Evolutionary conservation across 2,329 filamentous ascomycete species (phyloP), one percentile per base, ranked within the genome.

Genomic region (Claviceps lovelessii): DNA sequence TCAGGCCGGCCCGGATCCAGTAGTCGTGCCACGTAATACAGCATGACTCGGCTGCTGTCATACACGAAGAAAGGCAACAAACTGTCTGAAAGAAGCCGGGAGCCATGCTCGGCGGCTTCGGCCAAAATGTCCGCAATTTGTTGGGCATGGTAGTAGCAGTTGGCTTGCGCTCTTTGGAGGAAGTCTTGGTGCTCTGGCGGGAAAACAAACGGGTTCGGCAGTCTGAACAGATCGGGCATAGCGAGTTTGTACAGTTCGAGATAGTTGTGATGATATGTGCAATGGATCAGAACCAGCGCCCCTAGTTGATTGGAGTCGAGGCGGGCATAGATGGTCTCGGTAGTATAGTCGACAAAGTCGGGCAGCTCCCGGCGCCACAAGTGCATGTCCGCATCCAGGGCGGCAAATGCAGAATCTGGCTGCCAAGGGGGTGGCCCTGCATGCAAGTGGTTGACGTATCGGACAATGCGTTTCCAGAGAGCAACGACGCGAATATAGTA

Each of bases 221-320:
- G 61, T 54, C 71, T 68, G 59, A 75, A 74, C 5, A 75, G 62
- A 46, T 71, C 67, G 0, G 73, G 72, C 70, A 75, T 70, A 13
- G 71, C 70, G 53, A 75, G 68, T 33, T 73, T 71, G 60, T 74
- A 75, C 2, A 75, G 64, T 57, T 75, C 72, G 5, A 74, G 62
- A 44, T 72, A 67, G 49, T 72, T 73, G 59, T 74, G 71, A 48
- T 75, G 70, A 51, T 73, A 75, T 31, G 73, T 75, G 59, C 72
- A 74, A 58, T 74, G 73, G 9, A 75, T 66, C 4, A 74, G 59
- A 13, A 72, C 69, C 46, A 75, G 62, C 10, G 72, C 72, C 15
- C 73, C 73, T 0, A 75, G 66, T 58, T 75, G 72, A 41, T 72
- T 71, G 1, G 73, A 74, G 57, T 74, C 72, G 23, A 73, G 67